A percentile compares a stretch with the other conserved stretches of the same genome.
phyloP scores from a whole-genome alignment of 2,329 filamentous ascomycete genomes.

The Ceratocystis diversiconidia region DNA sequence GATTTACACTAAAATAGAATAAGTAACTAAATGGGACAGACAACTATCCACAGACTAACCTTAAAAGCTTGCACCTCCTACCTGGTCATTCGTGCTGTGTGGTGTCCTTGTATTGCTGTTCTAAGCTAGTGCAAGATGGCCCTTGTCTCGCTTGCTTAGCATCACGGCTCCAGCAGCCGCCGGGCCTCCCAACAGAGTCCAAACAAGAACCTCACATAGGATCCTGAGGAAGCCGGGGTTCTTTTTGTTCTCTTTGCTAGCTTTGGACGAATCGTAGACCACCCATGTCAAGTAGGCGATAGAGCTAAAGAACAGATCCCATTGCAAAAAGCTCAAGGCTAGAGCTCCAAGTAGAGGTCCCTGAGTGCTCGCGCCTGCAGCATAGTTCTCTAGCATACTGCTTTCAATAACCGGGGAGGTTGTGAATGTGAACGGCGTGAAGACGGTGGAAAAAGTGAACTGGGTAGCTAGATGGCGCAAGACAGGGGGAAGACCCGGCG shows the following conservation, averaged over 20 bases:
- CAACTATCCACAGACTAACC: too few relatives aligned
- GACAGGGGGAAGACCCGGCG: neutral
- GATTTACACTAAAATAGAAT: neutral
- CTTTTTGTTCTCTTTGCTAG: neutral
- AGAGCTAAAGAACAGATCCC: slow-evolving; percentile 1
- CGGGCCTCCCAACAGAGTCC: slow-evolving; percentile 2
- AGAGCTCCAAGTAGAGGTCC: neutral
- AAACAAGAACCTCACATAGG: neutral
- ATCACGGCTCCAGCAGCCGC: slow-evolving; percentile 5
- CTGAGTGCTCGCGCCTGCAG: neutral
- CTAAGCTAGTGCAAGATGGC: neutral
- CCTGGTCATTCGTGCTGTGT: neutral
- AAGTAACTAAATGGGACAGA: neutral
- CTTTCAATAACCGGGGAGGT: slow-evolving; percentile 1
- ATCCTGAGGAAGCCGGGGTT: neutral
- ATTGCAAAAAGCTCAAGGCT: slow-evolving; percentile 7
- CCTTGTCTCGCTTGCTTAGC: neutral
- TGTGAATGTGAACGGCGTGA: neutral
- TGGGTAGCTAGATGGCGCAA: neutral
- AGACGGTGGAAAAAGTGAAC: neutral
- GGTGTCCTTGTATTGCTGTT: neutral
- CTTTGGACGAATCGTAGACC: neutral
- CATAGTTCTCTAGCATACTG: neutral
- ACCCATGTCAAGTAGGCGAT: slow-evolving; percentile 1
- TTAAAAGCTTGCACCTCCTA: too few relatives aligned